Evolutionary conservation across 345 rosid species (phyloP), one percentile per base, ranked within the genome.

Genomic region (Citrus trifoliata): DNA sequence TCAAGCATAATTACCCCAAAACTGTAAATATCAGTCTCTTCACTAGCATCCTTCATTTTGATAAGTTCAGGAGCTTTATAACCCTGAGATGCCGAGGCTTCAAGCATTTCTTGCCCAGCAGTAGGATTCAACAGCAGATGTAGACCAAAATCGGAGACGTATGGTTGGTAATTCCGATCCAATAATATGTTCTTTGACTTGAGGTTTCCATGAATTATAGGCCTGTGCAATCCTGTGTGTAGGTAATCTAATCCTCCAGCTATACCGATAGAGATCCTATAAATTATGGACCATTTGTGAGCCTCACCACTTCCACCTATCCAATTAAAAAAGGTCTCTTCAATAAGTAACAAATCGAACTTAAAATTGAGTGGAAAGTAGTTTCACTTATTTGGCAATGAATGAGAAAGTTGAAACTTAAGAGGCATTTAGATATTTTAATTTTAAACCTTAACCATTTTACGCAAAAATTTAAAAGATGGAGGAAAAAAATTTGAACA

Each of bases 51-150:
- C 72, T 84, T 92, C 92, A 93, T 86, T 78, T 95, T 93, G 77
- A 91, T 88, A 30, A 95, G 90, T 88, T 95, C 98, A n/a, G 98
- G 97, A 51, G 99, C 93, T 84, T 89, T 95, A 79, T 95, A 95
- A 25, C 99, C 99, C 83, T 89, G 87, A 21, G 88, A 87, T 22
- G 93, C 92, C 7, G 87, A 88, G n/a, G 86, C 83, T 73, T 95
- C 99, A 1, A 93, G 94, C 90, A 93, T 87, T 84, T 90, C 93
- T 79, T 92, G 98, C 37, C 85, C 96, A 74, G 93, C 81, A 3
- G 90, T 68, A 8, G 83, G 87, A 76, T 91, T 92, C 80, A 95
- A 75, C 42, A 93, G 90, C 38, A 92, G 80, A 84, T 91, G 89
- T 38, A 93, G 74, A 30, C 97, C 91, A 28, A 83, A 90, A 80